Evolutionary conservation across 163 green algal genomes (phyloP), one percentile per base, ranked within the genome.

Genomic region (Chloromonas sp.): DNA sequence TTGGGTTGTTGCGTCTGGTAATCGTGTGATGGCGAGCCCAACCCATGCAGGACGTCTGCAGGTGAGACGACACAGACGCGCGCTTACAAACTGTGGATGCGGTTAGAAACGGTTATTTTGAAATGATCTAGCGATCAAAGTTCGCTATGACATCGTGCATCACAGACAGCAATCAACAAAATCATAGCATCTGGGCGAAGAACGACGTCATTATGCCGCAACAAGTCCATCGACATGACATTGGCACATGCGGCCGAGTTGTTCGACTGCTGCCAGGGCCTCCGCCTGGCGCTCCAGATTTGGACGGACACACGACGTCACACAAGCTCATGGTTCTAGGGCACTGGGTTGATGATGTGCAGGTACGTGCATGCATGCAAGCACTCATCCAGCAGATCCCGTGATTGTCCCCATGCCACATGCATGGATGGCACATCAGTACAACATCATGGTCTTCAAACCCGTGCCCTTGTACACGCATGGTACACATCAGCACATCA

Each of bases 311-410:
- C 14, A 61, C n/a, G 11, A 3, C 82, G 14, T 71, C 70, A 14
- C 70, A 85, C 71, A 85, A 85, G 71, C 82, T 85, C 1, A 1
- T 82, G 13, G 70, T 13, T 2, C 14, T 81, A 11, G 82, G 82
- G 59, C 82, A 82, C 71, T 85, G n/a, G 14, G 76, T 60, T 57
- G 82, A 85, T 14, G 82, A 85, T 58, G 71, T 85, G 8, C 58
- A 85, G 82, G 82, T 82, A 14, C 36, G 36, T 36, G 36, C 36
- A 82, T 60, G 82, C 59, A 61, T 36, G 1, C 1, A 15, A 58
- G 61, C 2, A 2, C 14, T 80, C 74, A 15, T 5, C 14, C 74
- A 57, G 8, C 11, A 57, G 2, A 59, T 2, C 58, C 11, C 14
- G 14, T 2, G 58, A 82, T 82, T 5, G 3, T 61, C 3, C 36